Evolutionary conservation across 768 basidiomycete species (phyloP).

Genomic region (Trametes gibbosa): DNA sequence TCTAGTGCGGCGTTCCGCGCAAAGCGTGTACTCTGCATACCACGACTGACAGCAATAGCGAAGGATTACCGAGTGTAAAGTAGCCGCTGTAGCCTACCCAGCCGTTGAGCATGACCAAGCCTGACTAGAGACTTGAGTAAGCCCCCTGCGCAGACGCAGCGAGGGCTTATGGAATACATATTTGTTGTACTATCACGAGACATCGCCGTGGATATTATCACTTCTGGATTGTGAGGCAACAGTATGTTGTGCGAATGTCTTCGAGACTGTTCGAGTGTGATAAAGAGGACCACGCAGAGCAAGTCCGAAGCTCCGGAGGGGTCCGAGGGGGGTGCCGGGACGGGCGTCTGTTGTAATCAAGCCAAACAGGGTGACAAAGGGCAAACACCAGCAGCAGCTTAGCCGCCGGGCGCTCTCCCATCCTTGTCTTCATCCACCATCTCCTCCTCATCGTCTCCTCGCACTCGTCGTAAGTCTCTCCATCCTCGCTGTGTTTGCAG

Average conservation of each 20-base stretch:
- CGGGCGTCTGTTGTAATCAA: constrained; percentile 18
- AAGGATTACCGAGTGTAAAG: not conserved
- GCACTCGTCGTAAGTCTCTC: constrained; percentile 17
- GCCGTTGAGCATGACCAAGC: not conserved
- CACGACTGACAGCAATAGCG: constrained; percentile 1
- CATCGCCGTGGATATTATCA: not conserved
- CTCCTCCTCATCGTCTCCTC: constrained; percentile 31
- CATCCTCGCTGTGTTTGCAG: not conserved
- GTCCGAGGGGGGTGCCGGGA: constrained; percentile 14
- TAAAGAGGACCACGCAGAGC: not conserved
- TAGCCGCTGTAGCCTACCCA: constrained; percentile 12
- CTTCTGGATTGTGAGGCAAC: not conserved
- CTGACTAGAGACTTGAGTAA: not conserved
- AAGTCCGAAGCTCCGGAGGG: too few species aligned
- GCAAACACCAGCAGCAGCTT: constrained; percentile 19
- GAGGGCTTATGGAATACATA: not conserved
- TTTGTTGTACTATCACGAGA: not conserved
- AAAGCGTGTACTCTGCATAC: not conserved
- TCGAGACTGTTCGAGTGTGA: not conserved
- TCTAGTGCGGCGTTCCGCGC: not conserved
- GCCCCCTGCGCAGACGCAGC: not conserved
- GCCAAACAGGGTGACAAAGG: constrained; percentile 23
- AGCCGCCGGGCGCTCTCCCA: constrained; percentile 9
- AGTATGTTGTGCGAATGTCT: too few species aligned
- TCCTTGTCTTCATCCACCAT: constrained; percentile 26